Base-by-base conservation (phyloP, 202 grass and related monocot genomes). In the Bolboschoenoplectus hybrid region DNA sequence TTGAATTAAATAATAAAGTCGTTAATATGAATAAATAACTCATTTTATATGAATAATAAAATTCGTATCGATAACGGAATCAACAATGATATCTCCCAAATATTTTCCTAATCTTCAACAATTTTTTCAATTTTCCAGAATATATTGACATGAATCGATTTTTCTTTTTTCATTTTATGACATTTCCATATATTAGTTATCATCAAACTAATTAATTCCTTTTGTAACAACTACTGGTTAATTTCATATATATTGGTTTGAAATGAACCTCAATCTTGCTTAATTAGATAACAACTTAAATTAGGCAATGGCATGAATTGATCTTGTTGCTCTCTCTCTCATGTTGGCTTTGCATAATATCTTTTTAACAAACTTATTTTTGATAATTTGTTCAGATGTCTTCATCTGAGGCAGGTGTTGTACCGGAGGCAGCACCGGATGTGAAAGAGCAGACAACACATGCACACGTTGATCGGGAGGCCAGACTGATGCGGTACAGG, bases 351-450 rank as follows among this genome's bases (percentile, higher is more conserved):
- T 32, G 52, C 44, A 38, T 39, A 73, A 16, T 35, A 39, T 64
- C 41, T 57, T 5, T 3, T 5, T n/a, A 41, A 52, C 41, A 13
- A 71, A 68, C 32, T 61, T 44, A 58, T 60, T 49, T n/a, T 16
- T 6, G 64, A 47, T 47, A 4, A 35, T 35, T 82, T 11, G 20
- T 74, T 67, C 80, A 97, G 94, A 85, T 88, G 12, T 91, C 94
- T 0, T 97, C 94, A 52, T 97, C 89, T 68, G 94, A 97, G 86
- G 89, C 82, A 3, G 94, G 86, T 40, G 94, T 97, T 55, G 94
- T 97, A 50, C 94, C 94, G 0, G 94, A 95, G 86, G 82, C 85
- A 4, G 62, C 83, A 61, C 82, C 34, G 19, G 43, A 60, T 12
- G 58, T 19, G 39, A 63, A 81, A 47, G 68, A 87, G 3, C 49